Base-by-base conservation (phyloP, 176 grass and related monocot genomes). In the Calamus simplicifolius region DNA sequence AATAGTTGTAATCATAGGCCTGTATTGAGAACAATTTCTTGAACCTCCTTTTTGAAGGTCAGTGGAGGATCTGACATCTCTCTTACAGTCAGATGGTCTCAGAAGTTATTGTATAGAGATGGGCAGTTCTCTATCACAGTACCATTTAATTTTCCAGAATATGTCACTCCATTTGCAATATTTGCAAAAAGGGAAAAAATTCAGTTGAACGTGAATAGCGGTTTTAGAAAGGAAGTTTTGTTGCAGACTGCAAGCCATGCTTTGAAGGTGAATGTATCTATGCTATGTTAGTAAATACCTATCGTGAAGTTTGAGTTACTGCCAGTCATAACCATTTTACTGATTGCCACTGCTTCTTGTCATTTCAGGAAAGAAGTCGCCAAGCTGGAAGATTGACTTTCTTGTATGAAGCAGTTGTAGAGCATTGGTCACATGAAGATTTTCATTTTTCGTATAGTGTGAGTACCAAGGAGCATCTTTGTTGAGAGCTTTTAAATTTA, bases 391-490 rank as follows among this genome's bases (percentile, higher is more conserved):
- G 83, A 57, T 63, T 98, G 67, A 80, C 69, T 75, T 88, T 89
- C 72, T 51, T 60, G 48, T 89, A 89, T 83, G 87, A 98, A 69
- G 67, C 81, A 59, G 27, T 77, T 78, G 81, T 98, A 76, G 93
- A 92, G 74, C 82, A 54, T 61, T 98, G 93, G 87, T 92, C 87
- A 18, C 68, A 4, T 52, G 82, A 83, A 69, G 84, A 92, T 81
- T 92, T 97, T 66, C 75, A 67, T n/a, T 97, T 98, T 75, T 85
- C 84, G 57, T 98, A 80, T 67, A 81, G 55, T 83, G 93, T 98
- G 56, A 92, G 87, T 80, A 38, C 31, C 31, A 38, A 38, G 7
- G 1, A 38, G 1, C 31, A 38, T 10, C 31, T 38, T 38, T 38
- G 5, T 38, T 38, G 31, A 38, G 29, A 31, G 31, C 10, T 10